Evolutionary conservation across 805 yeast genomes (phyloP).

Genomic region (Kockiozyma suomiensis): DNA sequence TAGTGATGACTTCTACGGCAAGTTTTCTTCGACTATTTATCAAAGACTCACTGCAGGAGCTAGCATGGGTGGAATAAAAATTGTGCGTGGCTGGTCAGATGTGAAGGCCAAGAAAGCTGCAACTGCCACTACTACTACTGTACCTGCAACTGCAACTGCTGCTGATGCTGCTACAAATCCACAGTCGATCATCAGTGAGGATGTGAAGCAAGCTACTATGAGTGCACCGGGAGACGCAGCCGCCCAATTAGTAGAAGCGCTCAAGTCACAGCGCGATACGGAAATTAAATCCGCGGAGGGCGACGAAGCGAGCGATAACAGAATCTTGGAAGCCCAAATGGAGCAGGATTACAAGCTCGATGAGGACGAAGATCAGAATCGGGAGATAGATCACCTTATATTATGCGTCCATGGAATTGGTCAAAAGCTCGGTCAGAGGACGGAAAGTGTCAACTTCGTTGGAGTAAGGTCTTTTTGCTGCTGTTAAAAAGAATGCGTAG

Average conservation of each 20-base stretch:
- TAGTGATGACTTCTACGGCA: conserved; percentile 36
- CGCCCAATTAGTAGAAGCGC: conserved; percentile 2
- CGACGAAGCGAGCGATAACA: conserved; percentile 20
- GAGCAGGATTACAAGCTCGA: conserved; percentile 36
- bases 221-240: conserved; percentile 2
- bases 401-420: conserved; percentile 97
- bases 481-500: not conserved
- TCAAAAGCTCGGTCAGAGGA: conserved; percentile 75
- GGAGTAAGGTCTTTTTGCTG: conserved; percentile 49
- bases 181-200: not conserved
- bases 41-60: conserved; percentile 34
- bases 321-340: conserved; percentile 36
- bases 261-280: not conserved
- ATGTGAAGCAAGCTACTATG: not conserved
- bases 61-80: conserved; percentile 36
- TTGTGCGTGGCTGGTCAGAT: conserved; percentile 38
- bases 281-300: conserved; percentile 9
- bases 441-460: conserved; percentile 81
- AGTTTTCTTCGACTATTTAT: conserved; percentile 30
- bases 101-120: conserved; percentile 7
- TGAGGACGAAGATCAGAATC: conserved; percentile 25
- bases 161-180: not conserved
- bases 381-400: conserved; percentile 63
- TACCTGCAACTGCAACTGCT: not conserved
- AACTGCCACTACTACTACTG: conserved; percentile 2